Evolutionary conservation across 768 basidiomycete species (phyloP), one percentile per base, ranked within the genome.

Genomic region (Boletus rubescentipes): DNA sequence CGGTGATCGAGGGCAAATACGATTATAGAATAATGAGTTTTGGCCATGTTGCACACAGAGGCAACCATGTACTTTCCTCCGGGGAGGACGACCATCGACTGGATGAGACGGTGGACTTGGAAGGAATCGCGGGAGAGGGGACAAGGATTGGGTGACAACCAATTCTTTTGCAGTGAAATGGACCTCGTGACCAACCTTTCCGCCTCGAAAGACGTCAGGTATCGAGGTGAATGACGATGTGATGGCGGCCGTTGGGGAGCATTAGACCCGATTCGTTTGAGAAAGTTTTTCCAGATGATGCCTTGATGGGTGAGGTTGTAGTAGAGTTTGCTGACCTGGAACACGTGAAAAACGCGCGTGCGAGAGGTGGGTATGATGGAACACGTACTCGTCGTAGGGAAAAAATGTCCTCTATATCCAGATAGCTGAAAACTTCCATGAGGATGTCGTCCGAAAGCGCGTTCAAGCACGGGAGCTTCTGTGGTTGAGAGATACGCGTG

Each of bases 1-100:
- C 64, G 77, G 53, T 85, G 78, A 64, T 88, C 86, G 52, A 88
- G 70, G 18, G 75, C 73, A 55, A 77, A 87, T 1, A 88, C 67
- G 12, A 76, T 66, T 29, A 89, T 64, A 40, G 75, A 79, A 62
- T 79, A 85, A 35, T 75, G 74, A 32, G 70, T 72, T 48, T 71
- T 73, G 12, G 67, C 65, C 4, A 61, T 58, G 61, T 84, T 79
- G 57, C 72, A 74, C 5, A 80, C 78, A 10, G 85, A 87, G 1
- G 84, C 82, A 34, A 87, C 70, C 57, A 88, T 78, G 57, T 84
- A 85, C 59, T 83, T 85, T 18, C 87, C 86, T 1, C 86, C 87
- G 8, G 86, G 82, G 9, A 87, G 74, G 29, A 86, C 65, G 37
- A 73, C 76, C 75, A 89, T 79, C 71, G 84, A 64, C 73, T 74